Base-by-base conservation (phyloP, 2,329 filamentous ascomycete species). In the Hypoxylon rubiginosum region DNA sequence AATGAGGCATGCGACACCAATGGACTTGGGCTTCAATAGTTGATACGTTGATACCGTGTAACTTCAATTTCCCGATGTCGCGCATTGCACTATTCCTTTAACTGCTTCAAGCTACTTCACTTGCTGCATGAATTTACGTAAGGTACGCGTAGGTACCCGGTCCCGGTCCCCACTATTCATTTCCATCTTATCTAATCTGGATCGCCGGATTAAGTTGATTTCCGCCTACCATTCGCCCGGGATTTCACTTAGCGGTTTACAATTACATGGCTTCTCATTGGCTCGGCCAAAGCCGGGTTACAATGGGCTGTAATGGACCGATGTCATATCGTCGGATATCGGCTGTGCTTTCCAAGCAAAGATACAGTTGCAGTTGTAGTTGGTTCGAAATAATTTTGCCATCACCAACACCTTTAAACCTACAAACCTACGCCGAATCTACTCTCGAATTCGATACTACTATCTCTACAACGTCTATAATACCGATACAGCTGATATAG, bases 251-350 rank as follows among this genome's bases (percentile, higher is more conserved):
- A 3, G 24, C n/a, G 26, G 66, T 71, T 79, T 73, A 77, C 76
- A 73, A 78, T 74, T 73, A 55, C 66, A 53, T 13, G 15, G 11
- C 1, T 13, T 52, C 54, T 79, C 73, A 82, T 82, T 82, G 79
- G 80, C 64, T 73, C 78, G 76, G 75, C 66, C 58, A 66, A 73
- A 71, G 58, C 72, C 77, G 79, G 79, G 69, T 62, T 53, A 62
- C 58, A n/a, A n/a, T n/a, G n/a, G n/a, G n/a, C n/a, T n/a, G n/a
- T n/a, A 67, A 70, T 68, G 70, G 75, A 62, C 69, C 70, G 61
- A 74, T 74, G 73, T 74, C 39, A 48, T 48, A 26, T 30, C 72
- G 69, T 75, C 64, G 74, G 72, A 74, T 70, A 39, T 59, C 53
- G 51, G 59, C 55, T 68, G 60, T 69, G 73, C 72, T 68, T 71